Percentiles rank a stretch among this genome's conserved stretches.
phyloP scores from a whole-genome alignment of 371 early-diverging fungal species.

The Syncephalis plumigaleata region DNA sequence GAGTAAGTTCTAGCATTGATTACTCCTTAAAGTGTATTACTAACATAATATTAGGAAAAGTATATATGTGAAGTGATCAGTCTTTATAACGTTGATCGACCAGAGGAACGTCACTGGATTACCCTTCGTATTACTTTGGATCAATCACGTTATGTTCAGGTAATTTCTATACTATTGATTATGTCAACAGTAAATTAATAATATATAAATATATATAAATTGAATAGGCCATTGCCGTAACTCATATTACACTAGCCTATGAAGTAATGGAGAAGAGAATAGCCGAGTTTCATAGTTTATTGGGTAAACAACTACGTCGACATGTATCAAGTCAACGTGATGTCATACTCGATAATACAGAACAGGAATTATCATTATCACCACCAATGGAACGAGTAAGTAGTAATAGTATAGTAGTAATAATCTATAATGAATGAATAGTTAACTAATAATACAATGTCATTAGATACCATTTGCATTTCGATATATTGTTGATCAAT shows the following conservation, averaged over 20 bases:
- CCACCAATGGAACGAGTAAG: too few relatives aligned
- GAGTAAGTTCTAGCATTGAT: not conserved
- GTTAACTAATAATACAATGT: too few relatives aligned
- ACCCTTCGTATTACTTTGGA: conserved; percentile 40
- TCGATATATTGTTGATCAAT: conserved; percentile 44
- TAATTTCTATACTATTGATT: conserved; percentile 8
- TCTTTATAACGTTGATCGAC: conserved; percentile 39
- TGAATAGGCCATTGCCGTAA: conserved; percentile 6
- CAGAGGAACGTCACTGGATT: conserved; percentile 37
- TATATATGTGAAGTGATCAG: conserved; percentile 45
- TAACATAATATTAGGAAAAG: conserved; percentile 24
- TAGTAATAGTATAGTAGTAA: too few relatives aligned
- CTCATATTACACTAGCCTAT: conserved; percentile 29
- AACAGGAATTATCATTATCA: too few relatives aligned
- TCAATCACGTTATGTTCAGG: conserved; percentile 34
- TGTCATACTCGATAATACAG: conserved; percentile 9
- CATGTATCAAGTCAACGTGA: conserved; percentile 4
- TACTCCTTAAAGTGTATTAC: not conserved
- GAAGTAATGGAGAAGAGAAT: not conserved
- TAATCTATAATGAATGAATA: too few relatives aligned
- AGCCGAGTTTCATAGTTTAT: not conserved
- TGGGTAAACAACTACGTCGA: not conserved
- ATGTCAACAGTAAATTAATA: not conserved
- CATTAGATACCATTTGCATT: conserved; percentile 38
- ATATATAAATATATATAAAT: not conserved